Evolutionary conservation across 192 early-diverging fungal species (phyloP), one percentile per base, ranked within the genome.

Genomic region (Entomortierella chlamydospora): DNA sequence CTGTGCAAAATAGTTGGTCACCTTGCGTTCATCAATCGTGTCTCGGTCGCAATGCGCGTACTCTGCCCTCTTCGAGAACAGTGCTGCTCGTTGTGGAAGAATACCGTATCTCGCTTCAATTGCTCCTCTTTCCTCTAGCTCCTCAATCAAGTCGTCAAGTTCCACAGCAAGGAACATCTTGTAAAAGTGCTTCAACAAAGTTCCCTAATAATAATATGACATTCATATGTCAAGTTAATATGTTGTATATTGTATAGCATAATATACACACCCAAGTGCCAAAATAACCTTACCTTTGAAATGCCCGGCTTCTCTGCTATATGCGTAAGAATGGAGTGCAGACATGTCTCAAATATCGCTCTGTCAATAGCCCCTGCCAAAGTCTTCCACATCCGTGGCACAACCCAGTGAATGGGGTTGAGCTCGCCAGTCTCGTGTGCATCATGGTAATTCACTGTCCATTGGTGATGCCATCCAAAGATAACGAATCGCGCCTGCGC

Each of bases 11-110:
- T 57, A 41, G 43, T 61, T 79, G 2, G 76, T 79, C 25, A 79
- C 50, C 52, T 70, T 79, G 34, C 76, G 62, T 23, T 64, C 42
- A 37, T 79, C 47, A 56, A 79, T 70, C 56, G 68, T 79, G 31
- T 66, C 43, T 26, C 51, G 26, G 33, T 70, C 68, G 33, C 76
- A 79, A 2, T 13, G 23, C 18, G 28, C 22, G 41, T 39, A 70
- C 42, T 33, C 18, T 1, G 57, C 54, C n/a, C 57, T 56, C 57
- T 70, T 70, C 1, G 76, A 65, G 33, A 79, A 79, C 51, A 79
- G 31, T 10, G 57, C 26, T 51, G 57, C 43, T 8, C 34, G 49
- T 22, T 34, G 25, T 9, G 76, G 68, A 1, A 59, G 49, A 12
- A 79, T 70, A 0, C 68, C 67, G 47, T 45, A 61, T 22, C 50